These are phyloP conservation scores for Phytophthora cajani DNA, from an alignment of 352 stramenopile genomes.

Conservation along the genomic window DNA sequence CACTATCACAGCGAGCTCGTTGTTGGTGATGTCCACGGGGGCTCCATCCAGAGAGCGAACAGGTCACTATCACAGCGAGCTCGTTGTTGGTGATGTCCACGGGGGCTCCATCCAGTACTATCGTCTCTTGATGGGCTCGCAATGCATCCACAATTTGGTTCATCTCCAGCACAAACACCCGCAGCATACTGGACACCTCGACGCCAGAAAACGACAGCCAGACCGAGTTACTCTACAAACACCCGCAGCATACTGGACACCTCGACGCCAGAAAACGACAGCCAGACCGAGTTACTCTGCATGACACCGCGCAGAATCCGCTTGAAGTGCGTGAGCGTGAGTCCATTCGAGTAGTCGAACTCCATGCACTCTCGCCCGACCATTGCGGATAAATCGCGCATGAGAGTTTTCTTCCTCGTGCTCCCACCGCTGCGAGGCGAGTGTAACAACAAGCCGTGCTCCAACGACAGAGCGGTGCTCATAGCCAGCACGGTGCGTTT, in stretches of 20 bases:
- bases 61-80: conserved; percentile 46
- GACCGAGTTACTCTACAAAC: conserved; percentile 48
- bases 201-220: conserved; percentile 58
- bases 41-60: no score
- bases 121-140: conserved; percentile 37
- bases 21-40: conserved; percentile 45
- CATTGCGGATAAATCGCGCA: conserved; percentile 51
- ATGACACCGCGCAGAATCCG: conserved; percentile 47
- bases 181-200: conserved; percentile 41
- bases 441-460: conserved; percentile 59
- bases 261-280: conserved; percentile 52
- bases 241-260: conserved; percentile 30
- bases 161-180: conserved; percentile 51
- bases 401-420: conserved; percentile 52
- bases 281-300: conserved; percentile 51
- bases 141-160: conserved; percentile 55
- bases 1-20: conserved; percentile 45
- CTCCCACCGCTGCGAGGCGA: conserved; percentile 23
- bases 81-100: conserved; percentile 48
- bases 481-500: conserved; percentile 64
- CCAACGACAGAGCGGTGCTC: conserved; percentile 59
- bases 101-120: conserved; percentile 41
- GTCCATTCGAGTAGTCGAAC: conserved; percentile 44
- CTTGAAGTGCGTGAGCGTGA: conserved; percentile 48
- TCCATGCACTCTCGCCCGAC: conserved; percentile 52